Base-by-base conservation (phyloP, 2,329 filamentous ascomycete genomes). In the Alternaria dauci region DNA sequence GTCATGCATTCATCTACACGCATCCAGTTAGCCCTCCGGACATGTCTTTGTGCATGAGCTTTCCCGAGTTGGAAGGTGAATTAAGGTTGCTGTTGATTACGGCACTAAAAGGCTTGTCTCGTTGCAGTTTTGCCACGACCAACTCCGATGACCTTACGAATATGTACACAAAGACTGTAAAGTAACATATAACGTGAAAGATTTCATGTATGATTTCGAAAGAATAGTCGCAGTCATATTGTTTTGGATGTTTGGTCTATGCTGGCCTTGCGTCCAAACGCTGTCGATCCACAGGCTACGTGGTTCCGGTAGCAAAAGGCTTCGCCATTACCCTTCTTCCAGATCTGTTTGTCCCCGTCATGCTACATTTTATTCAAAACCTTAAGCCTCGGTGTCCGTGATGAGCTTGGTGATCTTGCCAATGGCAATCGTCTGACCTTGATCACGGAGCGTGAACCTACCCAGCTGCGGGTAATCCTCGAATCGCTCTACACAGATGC, bases 391-490 rank as follows among this genome's bases (percentile, higher is more conserved):
- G 16, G 62, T 55, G 39, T 78, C 76, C 2, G 76, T 78, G 65
- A 91, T 88, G 62, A 99, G 87, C 86, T 94, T 97, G 61, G 93
- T 97, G 79, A 99, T 96, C 87, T 99, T 99, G 76, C 95, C 95
- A 82, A 99, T 99, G 58, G 95, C 95, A 83, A 99, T 97, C 0
- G 95, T 99, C 91, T 98, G 94, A 73, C 95, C 95, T 89, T 98
- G 76, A 57, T 73, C 55, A 76, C 71, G 72, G 26, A 75, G 66
- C 30, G 73, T 74, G 55, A 70, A 76, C 25, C 61, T 60, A 38
- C 78, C 78, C 54, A 79, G 66, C 51, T 98, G 95, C 61, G 94
- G 90, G 81, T 98, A 97, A 77, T 98, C 94, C 76, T 97, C 94
- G 72, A 97, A 99, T 65, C 86, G 88, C 82, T 99, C 95, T 26